These are phyloP conservation scores for Ogataea trehalophila DNA, from an alignment of 805 yeast genomes.

Conservation along the genomic window DNA sequence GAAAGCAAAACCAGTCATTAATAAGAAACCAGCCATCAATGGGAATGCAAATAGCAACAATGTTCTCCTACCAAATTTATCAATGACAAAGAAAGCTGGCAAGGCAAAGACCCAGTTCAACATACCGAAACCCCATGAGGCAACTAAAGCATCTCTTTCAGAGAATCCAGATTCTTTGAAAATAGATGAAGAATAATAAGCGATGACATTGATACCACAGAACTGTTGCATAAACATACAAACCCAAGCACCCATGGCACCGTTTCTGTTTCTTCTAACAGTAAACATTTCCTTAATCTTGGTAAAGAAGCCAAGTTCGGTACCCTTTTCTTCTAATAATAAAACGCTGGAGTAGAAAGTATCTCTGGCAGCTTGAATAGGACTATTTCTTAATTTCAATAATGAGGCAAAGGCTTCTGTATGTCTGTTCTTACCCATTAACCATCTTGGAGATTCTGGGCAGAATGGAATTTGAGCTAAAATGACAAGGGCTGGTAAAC, in stretches of 20 bases:
- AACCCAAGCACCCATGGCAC: conserved; percentile 72
- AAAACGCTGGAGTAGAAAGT: conserved; percentile 62
- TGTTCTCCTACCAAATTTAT: conserved; percentile 67
- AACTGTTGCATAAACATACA: conserved; percentile 89
- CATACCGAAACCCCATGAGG: conserved; percentile 85
- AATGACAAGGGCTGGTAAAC: conserved; percentile 61
- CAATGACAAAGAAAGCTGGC: conserved; percentile 79
- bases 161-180: conserved; percentile 64
- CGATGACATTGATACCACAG: conserved; percentile 86
- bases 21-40: conserved; percentile 53
- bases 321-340: conserved; percentile 55
- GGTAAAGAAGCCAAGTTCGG: conserved; percentile 39
- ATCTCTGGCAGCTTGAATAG: conserved; percentile 65
- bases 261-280: conserved; percentile 78
- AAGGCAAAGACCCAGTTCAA: conserved; percentile 75
- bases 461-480: conserved; percentile 58
- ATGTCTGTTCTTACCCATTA: conserved; percentile 66
- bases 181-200: conserved; percentile 76
- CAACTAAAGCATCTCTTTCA: conserved; percentile 59
- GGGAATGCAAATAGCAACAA: conserved; percentile 58
- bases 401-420: conserved; percentile 52
- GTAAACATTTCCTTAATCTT: conserved; percentile 57
- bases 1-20: conserved; percentile 67
- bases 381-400: conserved; percentile 42
- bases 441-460: conserved; percentile 76